Evolutionary conservation across 176 grass and related monocot species (phyloP).

Genomic region (Musa schizocarpa): DNA sequence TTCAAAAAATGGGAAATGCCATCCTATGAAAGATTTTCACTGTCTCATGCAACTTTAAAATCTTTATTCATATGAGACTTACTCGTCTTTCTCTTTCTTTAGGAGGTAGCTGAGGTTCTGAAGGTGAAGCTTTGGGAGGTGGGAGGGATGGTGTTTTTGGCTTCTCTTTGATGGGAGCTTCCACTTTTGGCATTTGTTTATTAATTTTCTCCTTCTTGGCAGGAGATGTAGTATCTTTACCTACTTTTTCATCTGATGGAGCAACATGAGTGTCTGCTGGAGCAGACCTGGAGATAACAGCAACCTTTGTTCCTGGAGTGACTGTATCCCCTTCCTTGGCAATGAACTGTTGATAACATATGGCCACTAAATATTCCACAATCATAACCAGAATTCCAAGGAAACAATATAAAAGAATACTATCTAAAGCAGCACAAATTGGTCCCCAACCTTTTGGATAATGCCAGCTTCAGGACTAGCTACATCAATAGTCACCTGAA

Average conservation of each 20-base stretch:
- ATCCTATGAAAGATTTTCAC: not conserved
- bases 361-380: constrained; percentile 5
- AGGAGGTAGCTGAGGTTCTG: constrained; percentile 91
- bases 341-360: constrained; percentile 40
- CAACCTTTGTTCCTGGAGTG: constrained; percentile 92
- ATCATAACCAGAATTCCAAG: constrained; percentile 1
- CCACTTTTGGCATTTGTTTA: constrained; percentile 21
- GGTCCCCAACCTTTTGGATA: constrained; percentile 61
- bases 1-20: not conserved
- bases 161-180: constrained; percentile 39
- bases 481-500: constrained; percentile 95
- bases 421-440: not conserved
- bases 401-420: not conserved
- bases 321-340: constrained; percentile 92
- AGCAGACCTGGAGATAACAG: constrained; percentile 82
- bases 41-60: not conserved
- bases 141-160: constrained; percentile 30
- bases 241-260: constrained; percentile 71
- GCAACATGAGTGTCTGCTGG: constrained; percentile 81
- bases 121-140: constrained; percentile 46
- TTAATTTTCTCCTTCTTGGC: constrained; percentile 26
- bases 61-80: constrained; percentile 22
- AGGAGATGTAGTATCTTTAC: constrained; percentile 46
- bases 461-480: constrained; percentile 79
- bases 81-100: constrained; percentile 92